Percentiles rank a stretch among this genome's conserved stretches.
Conservation (phyloP, 2,329 filamentous ascomycete species). For the Monilinia aucupariae region DNA sequence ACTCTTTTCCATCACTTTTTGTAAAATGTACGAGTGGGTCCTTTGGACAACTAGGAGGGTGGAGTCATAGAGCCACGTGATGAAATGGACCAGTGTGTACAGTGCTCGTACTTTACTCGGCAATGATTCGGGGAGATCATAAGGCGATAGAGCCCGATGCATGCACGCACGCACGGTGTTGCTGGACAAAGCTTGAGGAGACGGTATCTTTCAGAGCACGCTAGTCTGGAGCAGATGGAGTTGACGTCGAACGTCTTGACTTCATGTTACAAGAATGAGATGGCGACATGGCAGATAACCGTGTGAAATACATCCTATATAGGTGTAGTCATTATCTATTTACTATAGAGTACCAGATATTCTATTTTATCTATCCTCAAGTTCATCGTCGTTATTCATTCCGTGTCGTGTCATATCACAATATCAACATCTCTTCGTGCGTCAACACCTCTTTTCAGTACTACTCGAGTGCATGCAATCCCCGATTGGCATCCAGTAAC, state of each 20-base stretch:
- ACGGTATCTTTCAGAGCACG: neutral
- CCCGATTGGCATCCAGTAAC: neutral
- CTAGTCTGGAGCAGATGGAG: neutral
- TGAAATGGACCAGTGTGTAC: neutral
- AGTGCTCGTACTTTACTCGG: constrained; percentile 1
- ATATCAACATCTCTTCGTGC: neutral
- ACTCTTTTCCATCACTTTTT: constrained; percentile 5
- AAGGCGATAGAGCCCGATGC: no score
- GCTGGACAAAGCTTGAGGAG: no score
- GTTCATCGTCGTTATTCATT: neutral
- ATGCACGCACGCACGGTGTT: neutral
- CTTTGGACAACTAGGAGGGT: neutral
- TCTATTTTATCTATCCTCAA: neutral
- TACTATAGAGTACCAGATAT: neutral
- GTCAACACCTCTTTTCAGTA: neutral
- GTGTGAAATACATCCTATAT: neutral
- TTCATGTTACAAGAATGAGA: neutral
- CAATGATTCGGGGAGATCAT: neutral
- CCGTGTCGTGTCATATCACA: neutral
- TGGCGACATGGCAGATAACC: neutral
- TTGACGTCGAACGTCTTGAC: neutral
- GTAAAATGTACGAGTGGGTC: constrained; percentile 1
- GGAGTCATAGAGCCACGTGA: constrained; percentile 3
- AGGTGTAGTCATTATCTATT: neutral
- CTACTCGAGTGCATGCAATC: no score